Evolutionary conservation across 148 eudicot species (phyloP).

Genomic region (Rhododendron vialii): DNA sequence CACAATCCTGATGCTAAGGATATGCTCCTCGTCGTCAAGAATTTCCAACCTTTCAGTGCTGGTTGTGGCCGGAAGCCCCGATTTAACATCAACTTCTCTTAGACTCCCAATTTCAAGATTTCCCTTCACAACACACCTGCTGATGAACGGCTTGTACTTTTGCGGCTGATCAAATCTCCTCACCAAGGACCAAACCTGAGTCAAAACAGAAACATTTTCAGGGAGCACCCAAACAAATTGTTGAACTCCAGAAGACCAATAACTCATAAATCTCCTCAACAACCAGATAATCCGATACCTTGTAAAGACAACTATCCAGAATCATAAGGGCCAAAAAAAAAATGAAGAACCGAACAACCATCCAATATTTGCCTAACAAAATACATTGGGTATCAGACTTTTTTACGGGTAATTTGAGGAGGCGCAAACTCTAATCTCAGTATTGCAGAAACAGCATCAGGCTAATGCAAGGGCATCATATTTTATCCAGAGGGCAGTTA

Average conservation of each 20-base stretch:
- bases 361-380: not conserved
- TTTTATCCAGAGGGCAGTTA: not conserved
- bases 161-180: conserved; percentile 58
- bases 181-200: conserved; percentile 51
- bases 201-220: not conserved
- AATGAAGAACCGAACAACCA: not conserved
- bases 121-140: conserved; percentile 37
- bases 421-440: not conserved
- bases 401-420: not conserved
- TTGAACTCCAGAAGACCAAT: not conserved
- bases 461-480: not conserved
- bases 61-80: conserved; percentile 55
- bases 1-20: conserved; percentile 35
- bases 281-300: not conserved
- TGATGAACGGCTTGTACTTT: conserved; percentile 50
- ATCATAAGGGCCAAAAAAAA: not conserved
- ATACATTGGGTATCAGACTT: not conserved
- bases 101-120: conserved; percentile 50
- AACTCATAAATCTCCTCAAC: not conserved
- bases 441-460: not conserved
- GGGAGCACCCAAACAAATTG: not conserved
- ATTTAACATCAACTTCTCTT: conserved; percentile 47
- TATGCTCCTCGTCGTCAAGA: conserved; percentile 43
- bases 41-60: conserved; percentile 50
- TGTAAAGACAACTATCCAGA: not conserved